A percentile compares a stretch with the other conserved stretches of the same genome.
Conservation (phyloP, 352 stramenopile genomes). For the Phytophthora ramorum region DNA sequence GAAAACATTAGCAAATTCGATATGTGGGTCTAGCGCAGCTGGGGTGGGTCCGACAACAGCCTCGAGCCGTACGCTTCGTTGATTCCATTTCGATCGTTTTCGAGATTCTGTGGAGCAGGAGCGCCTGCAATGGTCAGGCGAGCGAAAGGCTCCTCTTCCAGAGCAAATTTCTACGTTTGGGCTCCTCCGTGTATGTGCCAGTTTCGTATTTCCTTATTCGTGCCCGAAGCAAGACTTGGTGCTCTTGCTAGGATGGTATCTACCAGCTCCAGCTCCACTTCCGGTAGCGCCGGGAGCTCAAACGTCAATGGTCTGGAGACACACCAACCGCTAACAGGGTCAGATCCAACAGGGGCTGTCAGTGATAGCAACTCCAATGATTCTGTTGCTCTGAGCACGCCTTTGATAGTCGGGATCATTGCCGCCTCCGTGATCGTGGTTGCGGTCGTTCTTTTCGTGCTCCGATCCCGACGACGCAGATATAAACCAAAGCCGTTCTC, state of each 20-base stretch:
- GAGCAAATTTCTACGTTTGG: conserved; percentile 1
- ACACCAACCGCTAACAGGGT: conserved; percentile 9
- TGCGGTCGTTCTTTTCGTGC: conserved; percentile 21
- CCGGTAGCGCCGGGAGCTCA: conserved; percentile 3
- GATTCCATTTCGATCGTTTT: conserved; percentile 21
- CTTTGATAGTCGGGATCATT: conserved; percentile 22
- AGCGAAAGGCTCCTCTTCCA: conserved; percentile 2
- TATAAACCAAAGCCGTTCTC: conserved; percentile 21
- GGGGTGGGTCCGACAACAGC: conserved; percentile 12
- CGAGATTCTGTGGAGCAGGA: conserved; percentile 20
- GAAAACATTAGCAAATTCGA: conserved; percentile 29
- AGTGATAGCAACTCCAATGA: background rate
- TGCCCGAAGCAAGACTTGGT: conserved; percentile 4
- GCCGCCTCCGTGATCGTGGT: conserved; percentile 22
- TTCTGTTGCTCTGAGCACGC: conserved; percentile 8
- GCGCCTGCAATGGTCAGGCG: background rate
- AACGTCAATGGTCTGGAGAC: conserved; percentile 5
- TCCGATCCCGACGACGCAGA: conserved; percentile 17
- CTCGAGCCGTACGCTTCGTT: conserved; percentile 17
- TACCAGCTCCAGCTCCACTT: conserved; percentile 19
- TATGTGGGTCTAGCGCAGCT: conserved; percentile 22
- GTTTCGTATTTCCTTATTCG: conserved; percentile 31
- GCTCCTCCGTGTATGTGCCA: background rate
- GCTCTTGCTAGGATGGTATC: conserved; percentile 20
- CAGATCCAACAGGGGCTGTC: conserved; percentile 4